Evolutionary conservation across 257 asterid species (phyloP).

Genomic region (Cordia subcordata): DNA sequence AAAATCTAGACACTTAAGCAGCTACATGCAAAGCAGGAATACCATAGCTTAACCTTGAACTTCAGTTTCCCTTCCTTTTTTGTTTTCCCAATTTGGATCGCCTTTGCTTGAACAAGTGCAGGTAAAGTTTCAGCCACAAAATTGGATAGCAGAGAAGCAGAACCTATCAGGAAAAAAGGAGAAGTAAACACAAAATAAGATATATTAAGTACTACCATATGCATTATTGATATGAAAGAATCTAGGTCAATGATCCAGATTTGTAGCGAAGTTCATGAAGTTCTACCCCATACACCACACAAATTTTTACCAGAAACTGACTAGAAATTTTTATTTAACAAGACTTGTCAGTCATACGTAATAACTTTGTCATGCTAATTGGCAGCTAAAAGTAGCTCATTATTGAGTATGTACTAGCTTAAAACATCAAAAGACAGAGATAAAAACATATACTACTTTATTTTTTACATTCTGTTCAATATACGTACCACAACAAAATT

Average conservation of each 20-base stretch:
- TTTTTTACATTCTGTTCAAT: neutral
- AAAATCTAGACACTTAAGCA: too few relatives aligned
- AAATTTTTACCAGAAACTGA: too few relatives aligned
- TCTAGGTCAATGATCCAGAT: neutral
- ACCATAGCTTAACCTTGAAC: neutral
- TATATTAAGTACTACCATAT: too few relatives aligned
- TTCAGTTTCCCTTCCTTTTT: conserved; percentile 44
- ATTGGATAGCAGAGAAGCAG: conserved; percentile 73
- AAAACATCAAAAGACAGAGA: neutral
- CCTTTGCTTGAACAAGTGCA: conserved; percentile 85
- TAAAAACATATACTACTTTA: neutral
- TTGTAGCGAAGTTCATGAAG: too few relatives aligned
- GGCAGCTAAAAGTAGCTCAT: too few relatives aligned
- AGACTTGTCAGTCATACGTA: too few relatives aligned
- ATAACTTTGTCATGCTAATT: too few relatives aligned
- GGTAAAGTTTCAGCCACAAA: conserved; percentile 87
- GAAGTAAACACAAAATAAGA: neutral
- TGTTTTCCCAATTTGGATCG: conserved; percentile 68
- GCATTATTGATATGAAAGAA: neutral
- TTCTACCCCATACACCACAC: too few relatives aligned
- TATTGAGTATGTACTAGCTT: neutral
- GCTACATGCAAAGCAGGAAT: too few relatives aligned
- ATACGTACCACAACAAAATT: conserved; percentile 48
- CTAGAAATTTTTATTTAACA: too few relatives aligned
- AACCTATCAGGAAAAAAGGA: conserved; percentile 35